Percentiles rank a stretch among this genome's conserved stretches.
Evolutionary conservation across 164 flowering plant species (phyloP).

Genomic region (Stephania cephalantha): DNA sequence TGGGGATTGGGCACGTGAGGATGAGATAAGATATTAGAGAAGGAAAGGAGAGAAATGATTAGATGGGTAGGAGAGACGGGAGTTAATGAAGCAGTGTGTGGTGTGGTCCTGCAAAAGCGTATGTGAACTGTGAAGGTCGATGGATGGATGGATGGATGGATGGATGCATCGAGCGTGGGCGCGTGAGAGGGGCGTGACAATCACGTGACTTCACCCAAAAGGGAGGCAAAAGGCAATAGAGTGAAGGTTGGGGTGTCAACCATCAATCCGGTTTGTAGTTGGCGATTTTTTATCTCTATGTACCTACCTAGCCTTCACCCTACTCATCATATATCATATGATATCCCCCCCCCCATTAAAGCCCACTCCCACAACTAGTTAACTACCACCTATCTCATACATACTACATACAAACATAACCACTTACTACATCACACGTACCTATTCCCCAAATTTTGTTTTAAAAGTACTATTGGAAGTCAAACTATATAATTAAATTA

Average conservation of each 20-base stretch:
- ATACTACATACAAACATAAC: too few species aligned
- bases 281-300: slow-evolving; percentile 13
- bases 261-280: slow-evolving; percentile 45
- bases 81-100: background rate
- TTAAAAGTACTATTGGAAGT: too few species aligned
- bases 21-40: slow-evolving; percentile 16
- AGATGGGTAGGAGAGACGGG: background rate
- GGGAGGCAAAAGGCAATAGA: slow-evolving; percentile 14
- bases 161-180: too few species aligned
- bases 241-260: slow-evolving; percentile 42
- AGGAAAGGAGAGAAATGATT: slow-evolving; percentile 7
- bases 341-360: background rate
- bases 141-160: too few species aligned
- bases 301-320: too few species aligned
- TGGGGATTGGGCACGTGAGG: slow-evolving; percentile 38
- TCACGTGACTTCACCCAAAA: slow-evolving; percentile 54
- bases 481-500: too few species aligned
- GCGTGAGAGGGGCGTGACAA: slow-evolving; percentile 29
- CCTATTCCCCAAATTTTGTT: too few species aligned
- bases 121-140: too few species aligned
- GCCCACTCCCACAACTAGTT: background rate
- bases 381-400: background rate
- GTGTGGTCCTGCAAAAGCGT: too few species aligned
- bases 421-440: too few species aligned
- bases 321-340: too few species aligned